Evolutionary conservation across 2,329 filamentous ascomycete species (phyloP), one percentile per base, ranked within the genome.

Genomic region (Alternaria gaisen): DNA sequence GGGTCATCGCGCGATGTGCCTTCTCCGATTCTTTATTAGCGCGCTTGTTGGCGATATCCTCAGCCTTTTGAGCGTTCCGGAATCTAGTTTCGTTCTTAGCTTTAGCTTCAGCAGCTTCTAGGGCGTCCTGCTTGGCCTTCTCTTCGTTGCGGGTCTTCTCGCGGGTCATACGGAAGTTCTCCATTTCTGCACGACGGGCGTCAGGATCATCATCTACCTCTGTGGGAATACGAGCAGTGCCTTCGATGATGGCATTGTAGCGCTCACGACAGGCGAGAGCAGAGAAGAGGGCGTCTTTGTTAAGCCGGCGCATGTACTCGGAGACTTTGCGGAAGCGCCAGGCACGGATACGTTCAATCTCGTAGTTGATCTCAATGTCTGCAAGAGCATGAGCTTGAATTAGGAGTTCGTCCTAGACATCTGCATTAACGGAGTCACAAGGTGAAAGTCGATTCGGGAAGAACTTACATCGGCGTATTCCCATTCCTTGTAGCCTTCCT

Each of bases 401-500:
- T 18, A 85, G 78, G n/a, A 75, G 70, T 20, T 80, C 74, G 61
- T 85, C 83, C 82, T 84, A 47, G 18, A n/a, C 3, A 24, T 52
- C 9, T 5, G 22, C 41, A 40, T 66, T 32, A 66, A 56, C 50
- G 3, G 41, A 36, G 36, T 38, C 43, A n/a, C 4, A 38, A 34
- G 14, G n/a, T n/a, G 7, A 11, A 30, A 34, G 7, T 5, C 11
- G 20, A 9, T 30, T 40, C 11, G 7, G 7, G 10, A 14, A 9
- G 20, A 42, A 69, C 77, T 66, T 72, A 84, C 83, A 70, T 86
- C 84, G 18, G 79, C 79, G 12, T 78, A 73, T 52, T 82, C 78
- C 84, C 84, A 86, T 66, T 83, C 82, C 51, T 77, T 82, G 61
- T 82, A 71, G 40, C 83, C 80, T 51, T 82, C 79, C 46, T 82